Percentiles rank a stretch among this genome's conserved stretches.
phyloP scores from a whole-genome alignment of 441 rosid species.

The Breynia disticha region DNA sequence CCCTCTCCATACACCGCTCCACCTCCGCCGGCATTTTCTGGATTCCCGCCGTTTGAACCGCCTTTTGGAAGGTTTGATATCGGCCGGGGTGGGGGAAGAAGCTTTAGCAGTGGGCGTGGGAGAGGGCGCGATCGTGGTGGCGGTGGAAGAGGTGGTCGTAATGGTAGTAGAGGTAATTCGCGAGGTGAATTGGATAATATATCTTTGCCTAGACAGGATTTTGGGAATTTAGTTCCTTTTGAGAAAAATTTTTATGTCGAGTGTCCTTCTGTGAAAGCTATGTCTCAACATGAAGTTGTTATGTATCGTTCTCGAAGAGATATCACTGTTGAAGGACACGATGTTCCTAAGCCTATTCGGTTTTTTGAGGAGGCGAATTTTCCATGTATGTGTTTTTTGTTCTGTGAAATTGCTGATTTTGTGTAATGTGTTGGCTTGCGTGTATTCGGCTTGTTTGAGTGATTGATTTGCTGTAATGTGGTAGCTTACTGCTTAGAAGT shows the following conservation, averaged over 20 bases:
- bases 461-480: slow-evolving; percentile 9
- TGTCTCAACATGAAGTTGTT: slow-evolving; percentile 62
- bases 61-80: slow-evolving; percentile 32
- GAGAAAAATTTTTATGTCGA: slow-evolving; percentile 85
- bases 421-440: not conserved
- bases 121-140: slow-evolving; percentile 21
- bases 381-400: slow-evolving; percentile 43
- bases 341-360: slow-evolving; percentile 75
- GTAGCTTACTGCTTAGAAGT: slow-evolving; percentile 80
- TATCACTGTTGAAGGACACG: slow-evolving; percentile 75
- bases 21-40: slow-evolving; percentile 26
- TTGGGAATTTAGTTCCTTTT: slow-evolving; percentile 69
- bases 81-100: slow-evolving; percentile 21
- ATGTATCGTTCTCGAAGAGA: slow-evolving; percentile 55
- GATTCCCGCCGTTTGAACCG: slow-evolving; percentile 40
- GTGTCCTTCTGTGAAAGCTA: slow-evolving; percentile 47
- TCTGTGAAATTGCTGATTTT: not conserved
- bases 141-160: slow-evolving; percentile 43
- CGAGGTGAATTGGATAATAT: slow-evolving; percentile 57
- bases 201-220: slow-evolving; percentile 67
- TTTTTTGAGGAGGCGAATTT: slow-evolving; percentile 78
- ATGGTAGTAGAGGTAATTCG: slow-evolving; percentile 34
- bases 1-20: slow-evolving; percentile 42
- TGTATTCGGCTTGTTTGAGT: slow-evolving; percentile 2
- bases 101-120: slow-evolving; percentile 27